phyloP scores from a whole-genome alignment of 2,329 filamentous ascomycete genomes.

The Fusarium oligoseptatum region DNA sequence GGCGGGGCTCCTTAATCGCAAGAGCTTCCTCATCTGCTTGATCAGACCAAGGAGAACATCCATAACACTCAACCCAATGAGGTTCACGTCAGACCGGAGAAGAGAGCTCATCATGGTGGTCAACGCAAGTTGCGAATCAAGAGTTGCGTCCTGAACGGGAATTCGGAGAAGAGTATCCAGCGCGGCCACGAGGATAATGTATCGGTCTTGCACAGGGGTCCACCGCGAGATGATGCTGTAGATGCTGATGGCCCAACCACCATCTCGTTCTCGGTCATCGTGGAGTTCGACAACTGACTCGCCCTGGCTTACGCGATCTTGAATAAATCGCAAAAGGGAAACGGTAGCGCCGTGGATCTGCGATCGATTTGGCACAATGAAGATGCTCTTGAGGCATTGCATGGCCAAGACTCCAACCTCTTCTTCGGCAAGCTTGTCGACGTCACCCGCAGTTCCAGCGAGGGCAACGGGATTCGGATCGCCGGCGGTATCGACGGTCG shows the following conservation, averaged over 20 bases:
- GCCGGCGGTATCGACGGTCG: slow-evolving; percentile 71
- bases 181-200: slow-evolving; percentile 86
- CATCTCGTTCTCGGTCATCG: slow-evolving; percentile 58
- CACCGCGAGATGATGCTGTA: slow-evolving; percentile 85
- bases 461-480: slow-evolving; percentile 78
- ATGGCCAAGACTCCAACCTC: slow-evolving; percentile 87
- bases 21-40: slow-evolving; percentile 82
- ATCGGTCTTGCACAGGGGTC: slow-evolving; percentile 95
- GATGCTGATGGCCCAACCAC: slow-evolving; percentile 85
- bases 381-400: slow-evolving; percentile 88
- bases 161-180: slow-evolving; percentile 81
- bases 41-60: slow-evolving; percentile 90
- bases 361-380: slow-evolving; percentile 82
- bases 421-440: slow-evolving; percentile 90
- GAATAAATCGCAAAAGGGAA: slow-evolving; percentile 81
- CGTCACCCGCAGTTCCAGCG: slow-evolving; percentile 86
- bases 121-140: slow-evolving; percentile 81
- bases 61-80: slow-evolving; percentile 97
- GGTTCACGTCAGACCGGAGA: slow-evolving; percentile 87
- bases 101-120: slow-evolving; percentile 85
- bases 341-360: slow-evolving; percentile 85
- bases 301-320: slow-evolving; percentile 66
- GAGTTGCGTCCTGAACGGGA: slow-evolving; percentile 76
- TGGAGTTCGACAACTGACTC: slow-evolving; percentile 66
- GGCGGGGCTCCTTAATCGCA: slow-evolving; percentile 70